Percentiles rank a stretch among this genome's conserved stretches.
phyloP scores from a whole-genome alignment of 148 eudicot genomes.

The Arctostaphylos glauca region DNA sequence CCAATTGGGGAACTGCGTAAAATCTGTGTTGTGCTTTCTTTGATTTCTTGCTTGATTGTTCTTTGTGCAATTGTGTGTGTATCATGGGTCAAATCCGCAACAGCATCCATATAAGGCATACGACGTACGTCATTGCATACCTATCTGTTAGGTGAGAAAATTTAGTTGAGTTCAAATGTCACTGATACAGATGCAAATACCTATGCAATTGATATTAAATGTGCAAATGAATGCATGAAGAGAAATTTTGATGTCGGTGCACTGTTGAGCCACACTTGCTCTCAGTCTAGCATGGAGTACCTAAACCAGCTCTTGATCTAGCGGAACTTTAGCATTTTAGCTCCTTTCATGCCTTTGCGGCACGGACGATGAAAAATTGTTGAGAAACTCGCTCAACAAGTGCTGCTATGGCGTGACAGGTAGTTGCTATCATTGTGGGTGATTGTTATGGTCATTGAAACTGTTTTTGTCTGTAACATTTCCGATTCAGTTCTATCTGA shows the following conservation, averaged over 20 bases:
- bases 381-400: neutral
- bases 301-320: neutral
- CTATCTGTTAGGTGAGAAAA: too few species aligned
- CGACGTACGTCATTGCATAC: too few species aligned
- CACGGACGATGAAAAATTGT: neutral
- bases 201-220: neutral
- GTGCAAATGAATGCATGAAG: neutral
- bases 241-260: neutral
- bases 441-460: neutral
- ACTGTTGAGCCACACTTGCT: neutral
- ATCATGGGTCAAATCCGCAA: too few species aligned
- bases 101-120: too few species aligned
- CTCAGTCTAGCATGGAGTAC: neutral
- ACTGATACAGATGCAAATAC: neutral
- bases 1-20: too few species aligned
- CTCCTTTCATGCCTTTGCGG: neutral
- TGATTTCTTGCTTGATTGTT: too few species aligned
- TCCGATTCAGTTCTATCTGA: neutral
- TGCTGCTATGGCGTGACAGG: neutral
- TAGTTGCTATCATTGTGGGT: neutral
- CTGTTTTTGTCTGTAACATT: neutral
- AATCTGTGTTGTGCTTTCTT: too few species aligned
- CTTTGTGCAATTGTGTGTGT: too few species aligned
- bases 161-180: neutral
- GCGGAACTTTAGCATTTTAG: neutral